These are phyloP conservation scores for Starmerella apicola DNA, from an alignment of 805 yeast species.

Conservation along the genomic window DNA sequence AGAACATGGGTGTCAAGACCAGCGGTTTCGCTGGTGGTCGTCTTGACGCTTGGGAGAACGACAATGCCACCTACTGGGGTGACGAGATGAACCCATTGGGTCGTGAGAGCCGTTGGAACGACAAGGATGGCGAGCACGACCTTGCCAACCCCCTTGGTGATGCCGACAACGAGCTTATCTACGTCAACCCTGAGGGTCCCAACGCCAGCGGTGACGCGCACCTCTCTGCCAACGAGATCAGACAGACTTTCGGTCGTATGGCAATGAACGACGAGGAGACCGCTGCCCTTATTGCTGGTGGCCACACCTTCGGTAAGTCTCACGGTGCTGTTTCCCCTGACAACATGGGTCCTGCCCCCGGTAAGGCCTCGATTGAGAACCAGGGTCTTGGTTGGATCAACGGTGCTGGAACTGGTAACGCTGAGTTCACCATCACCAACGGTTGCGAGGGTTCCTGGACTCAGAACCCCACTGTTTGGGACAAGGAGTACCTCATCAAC, in stretches of 20 bases:
- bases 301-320: slow-evolving; percentile 16
- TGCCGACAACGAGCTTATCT: slow-evolving; percentile 13
- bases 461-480: slow-evolving; percentile 9
- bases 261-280: slow-evolving; percentile 18
- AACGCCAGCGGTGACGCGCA: slow-evolving; percentile 12
- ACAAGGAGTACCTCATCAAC: slow-evolving; percentile 10
- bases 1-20: slow-evolving; percentile 13
- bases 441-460: slow-evolving; percentile 17
- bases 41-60: slow-evolving; percentile 14
- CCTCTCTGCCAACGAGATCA: slow-evolving; percentile 12
- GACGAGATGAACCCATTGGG: slow-evolving; percentile 8
- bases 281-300: slow-evolving; percentile 17
- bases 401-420: slow-evolving; percentile 11
- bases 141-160: slow-evolving; percentile 11
- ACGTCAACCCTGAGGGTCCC: slow-evolving; percentile 18
- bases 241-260: slow-evolving; percentile 16
- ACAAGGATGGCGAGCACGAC: slow-evolving; percentile 1
- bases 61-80: slow-evolving; percentile 16
- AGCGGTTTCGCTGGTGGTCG: slow-evolving; percentile 16
- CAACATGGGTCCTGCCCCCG: slow-evolving; percentile 15
- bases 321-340: slow-evolving; percentile 14
- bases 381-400: slow-evolving; percentile 18
- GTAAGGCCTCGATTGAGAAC: slow-evolving; percentile 10
- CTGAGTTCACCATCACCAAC: slow-evolving; percentile 14
- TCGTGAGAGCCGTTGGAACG: slow-evolving; percentile 11